Evolutionary conservation across 2,329 filamentous ascomycete species (phyloP).

Genomic region (Diaporthe batatas): DNA sequence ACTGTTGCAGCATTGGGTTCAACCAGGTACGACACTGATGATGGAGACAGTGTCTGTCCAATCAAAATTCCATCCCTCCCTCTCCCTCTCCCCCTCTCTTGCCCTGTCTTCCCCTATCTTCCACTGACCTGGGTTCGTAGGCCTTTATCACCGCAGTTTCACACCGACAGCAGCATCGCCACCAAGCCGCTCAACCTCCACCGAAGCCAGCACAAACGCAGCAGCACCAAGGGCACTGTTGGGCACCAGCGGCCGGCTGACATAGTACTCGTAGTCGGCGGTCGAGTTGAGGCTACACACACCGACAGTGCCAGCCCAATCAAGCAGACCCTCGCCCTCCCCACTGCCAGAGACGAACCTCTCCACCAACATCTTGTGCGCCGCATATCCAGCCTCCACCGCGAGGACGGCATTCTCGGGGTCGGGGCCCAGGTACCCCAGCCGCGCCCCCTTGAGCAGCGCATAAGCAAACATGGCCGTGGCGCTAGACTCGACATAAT

Average conservation of each 20-base stretch:
- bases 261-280: slow-evolving; percentile 57
- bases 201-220: slow-evolving; percentile 54
- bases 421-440: too few relatives aligned
- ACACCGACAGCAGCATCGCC: accelerated
- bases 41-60: too few relatives aligned
- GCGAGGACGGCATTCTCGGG: too few relatives aligned
- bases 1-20: not conserved
- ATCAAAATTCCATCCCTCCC: too few relatives aligned
- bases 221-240: slow-evolving; percentile 56
- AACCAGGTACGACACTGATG: too few relatives aligned
- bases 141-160: not conserved
- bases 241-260: slow-evolving; percentile 51
- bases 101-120: too few relatives aligned
- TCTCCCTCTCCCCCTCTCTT: too few relatives aligned
- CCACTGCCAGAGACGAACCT: slow-evolving; percentile 27
- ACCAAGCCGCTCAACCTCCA: slow-evolving; percentile 51
- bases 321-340: slow-evolving; percentile 36
- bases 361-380: slow-evolving; percentile 16
- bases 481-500: slow-evolving; percentile 54
- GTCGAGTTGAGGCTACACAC: slow-evolving; percentile 59
- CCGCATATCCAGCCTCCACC: too few relatives aligned
- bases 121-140: too few relatives aligned
- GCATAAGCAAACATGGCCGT: slow-evolving; percentile 54
- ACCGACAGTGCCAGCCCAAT: slow-evolving; percentile 54
- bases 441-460: slow-evolving; percentile 52